A percentile compares a stretch with the other conserved stretches of the same genome.
These are phyloP conservation scores for Zhuliangozyma parablackwelliae DNA, from an alignment of 1,139 yeast species.

Conservation along the genomic window DNA sequence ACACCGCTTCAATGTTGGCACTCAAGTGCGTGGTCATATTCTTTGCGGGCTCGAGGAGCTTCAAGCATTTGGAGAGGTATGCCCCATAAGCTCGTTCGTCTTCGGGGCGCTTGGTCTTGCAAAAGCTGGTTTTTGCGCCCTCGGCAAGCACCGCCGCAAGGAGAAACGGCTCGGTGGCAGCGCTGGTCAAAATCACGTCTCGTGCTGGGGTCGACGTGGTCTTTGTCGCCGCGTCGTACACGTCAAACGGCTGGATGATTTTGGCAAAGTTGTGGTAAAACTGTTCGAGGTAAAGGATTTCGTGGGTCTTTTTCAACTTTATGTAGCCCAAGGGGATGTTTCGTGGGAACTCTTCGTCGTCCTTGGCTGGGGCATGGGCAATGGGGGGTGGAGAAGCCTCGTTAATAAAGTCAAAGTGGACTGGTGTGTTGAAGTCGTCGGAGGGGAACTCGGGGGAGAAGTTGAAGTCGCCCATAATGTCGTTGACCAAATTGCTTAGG, in stretches of 20 bases:
- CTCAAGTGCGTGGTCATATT: slow-evolving; percentile 20
- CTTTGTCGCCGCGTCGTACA: slow-evolving; percentile 22
- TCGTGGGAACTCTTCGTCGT: not conserved
- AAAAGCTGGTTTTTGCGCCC: slow-evolving; percentile 49
- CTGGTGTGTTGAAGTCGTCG: slow-evolving; percentile 2
- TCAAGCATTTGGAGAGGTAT: slow-evolving; percentile 53
- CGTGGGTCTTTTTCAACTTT: slow-evolving; percentile 33
- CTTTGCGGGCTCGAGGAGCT: slow-evolving; percentile 38
- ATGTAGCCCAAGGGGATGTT: slow-evolving; percentile 17
- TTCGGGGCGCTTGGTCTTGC: slow-evolving; percentile 28
- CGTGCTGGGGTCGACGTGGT: slow-evolving; percentile 46
- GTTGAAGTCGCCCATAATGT: slow-evolving; percentile 23
- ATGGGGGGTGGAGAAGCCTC: not conserved
- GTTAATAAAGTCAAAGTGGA: slow-evolving; percentile 8
- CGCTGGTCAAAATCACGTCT: slow-evolving; percentile 53
- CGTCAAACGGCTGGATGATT: slow-evolving; percentile 53
- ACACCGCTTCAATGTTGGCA: slow-evolving; percentile 54
- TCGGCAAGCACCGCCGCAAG: slow-evolving; percentile 62
- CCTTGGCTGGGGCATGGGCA: slow-evolving; percentile 1
- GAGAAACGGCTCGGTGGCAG: slow-evolving; percentile 50
- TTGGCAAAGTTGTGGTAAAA: slow-evolving; percentile 53
- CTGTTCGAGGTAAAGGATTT: slow-evolving; percentile 41
- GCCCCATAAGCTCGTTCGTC: slow-evolving; percentile 49
- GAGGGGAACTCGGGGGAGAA: slow-evolving; percentile 1
- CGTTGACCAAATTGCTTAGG: slow-evolving; percentile 27